Percentiles rank a stretch among this genome's conserved stretches.
Conservation (phyloP, 176 grass and related monocot species). For the Secale cereale region DNA sequence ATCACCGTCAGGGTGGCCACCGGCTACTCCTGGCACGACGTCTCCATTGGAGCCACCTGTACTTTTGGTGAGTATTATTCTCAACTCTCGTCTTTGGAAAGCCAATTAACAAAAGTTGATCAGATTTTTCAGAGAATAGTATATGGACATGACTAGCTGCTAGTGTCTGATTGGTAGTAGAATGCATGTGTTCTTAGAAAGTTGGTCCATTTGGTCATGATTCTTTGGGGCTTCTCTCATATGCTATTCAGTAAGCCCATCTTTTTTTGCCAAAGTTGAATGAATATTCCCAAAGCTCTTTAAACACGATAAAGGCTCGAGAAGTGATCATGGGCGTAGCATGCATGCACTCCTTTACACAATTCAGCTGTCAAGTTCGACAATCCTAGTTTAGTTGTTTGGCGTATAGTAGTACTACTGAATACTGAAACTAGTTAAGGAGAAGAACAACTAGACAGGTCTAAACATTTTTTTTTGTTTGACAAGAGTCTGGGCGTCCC, state of each 20-base stretch:
- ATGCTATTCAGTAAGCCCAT: background rate
- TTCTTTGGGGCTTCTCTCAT: background rate
- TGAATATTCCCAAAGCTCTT: background rate
- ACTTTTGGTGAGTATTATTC: slow-evolving; percentile 56
- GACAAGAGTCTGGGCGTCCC: too few relatives aligned
- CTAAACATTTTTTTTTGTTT: background rate
- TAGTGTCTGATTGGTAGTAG: background rate
- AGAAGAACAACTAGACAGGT: too few relatives aligned
- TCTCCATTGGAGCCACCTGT: slow-evolving; percentile 74
- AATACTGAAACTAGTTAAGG: too few relatives aligned
- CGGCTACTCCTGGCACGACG: slow-evolving; percentile 69
- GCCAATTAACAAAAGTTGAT: background rate
- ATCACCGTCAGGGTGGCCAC: slow-evolving; percentile 80
- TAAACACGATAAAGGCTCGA: slow-evolving; percentile 15
- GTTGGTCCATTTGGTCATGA: background rate
- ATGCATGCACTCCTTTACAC: background rate
- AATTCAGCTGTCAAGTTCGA: background rate
- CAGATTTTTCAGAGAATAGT: background rate
- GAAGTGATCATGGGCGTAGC: slow-evolving; percentile 17
- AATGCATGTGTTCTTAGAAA: slow-evolving; percentile 6
- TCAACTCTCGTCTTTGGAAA: background rate
- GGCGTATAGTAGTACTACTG: too few relatives aligned
- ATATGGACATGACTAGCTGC: background rate
- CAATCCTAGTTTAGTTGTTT: background rate
- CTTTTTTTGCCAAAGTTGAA: background rate